Evolutionary conservation across 306 rosid species (phyloP).

Genomic region (Trifolium pratense): DNA sequence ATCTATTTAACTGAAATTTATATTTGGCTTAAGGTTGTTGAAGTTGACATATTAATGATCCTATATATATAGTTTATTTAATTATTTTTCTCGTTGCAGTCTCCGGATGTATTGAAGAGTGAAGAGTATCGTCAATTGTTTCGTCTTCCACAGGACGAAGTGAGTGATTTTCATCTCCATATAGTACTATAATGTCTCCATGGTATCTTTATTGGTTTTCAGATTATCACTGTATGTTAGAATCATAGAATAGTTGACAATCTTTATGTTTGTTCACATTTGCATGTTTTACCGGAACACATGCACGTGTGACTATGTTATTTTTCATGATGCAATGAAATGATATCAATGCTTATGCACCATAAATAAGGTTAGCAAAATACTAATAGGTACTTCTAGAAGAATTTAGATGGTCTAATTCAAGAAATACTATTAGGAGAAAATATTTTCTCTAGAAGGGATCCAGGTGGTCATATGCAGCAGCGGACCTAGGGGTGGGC

Average conservation of each 20-base stretch:
- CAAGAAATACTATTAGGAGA: slow-evolving; percentile 24
- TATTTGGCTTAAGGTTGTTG: slow-evolving; percentile 4
- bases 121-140: slow-evolving; percentile 97
- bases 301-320: slow-evolving; percentile 7
- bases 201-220: slow-evolving; percentile 20
- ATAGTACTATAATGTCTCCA: slow-evolving; percentile 10
- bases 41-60: slow-evolving; percentile 18
- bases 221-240: slow-evolving; percentile 17
- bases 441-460: not conserved
- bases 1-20: slow-evolving; percentile 22
- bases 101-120: slow-evolving; percentile 62
- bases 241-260: slow-evolving; percentile 24
- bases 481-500: too few relatives aligned
- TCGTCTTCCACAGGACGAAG: slow-evolving; percentile 89
- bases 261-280: slow-evolving; percentile 26
- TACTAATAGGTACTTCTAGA: not conserved
- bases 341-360: slow-evolving; percentile 10
- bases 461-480: not conserved
- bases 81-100: slow-evolving; percentile 45
- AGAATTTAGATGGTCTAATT: slow-evolving; percentile 5
- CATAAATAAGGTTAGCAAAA: slow-evolving; percentile 13
- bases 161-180: slow-evolving; percentile 53
- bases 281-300: not conserved
- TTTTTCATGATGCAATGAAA: slow-evolving; percentile 28
- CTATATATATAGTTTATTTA: slow-evolving; percentile 1